Evolutionary conservation across 768 basidiomycete genomes (phyloP).

Genomic region (Lentinula sp.): DNA sequence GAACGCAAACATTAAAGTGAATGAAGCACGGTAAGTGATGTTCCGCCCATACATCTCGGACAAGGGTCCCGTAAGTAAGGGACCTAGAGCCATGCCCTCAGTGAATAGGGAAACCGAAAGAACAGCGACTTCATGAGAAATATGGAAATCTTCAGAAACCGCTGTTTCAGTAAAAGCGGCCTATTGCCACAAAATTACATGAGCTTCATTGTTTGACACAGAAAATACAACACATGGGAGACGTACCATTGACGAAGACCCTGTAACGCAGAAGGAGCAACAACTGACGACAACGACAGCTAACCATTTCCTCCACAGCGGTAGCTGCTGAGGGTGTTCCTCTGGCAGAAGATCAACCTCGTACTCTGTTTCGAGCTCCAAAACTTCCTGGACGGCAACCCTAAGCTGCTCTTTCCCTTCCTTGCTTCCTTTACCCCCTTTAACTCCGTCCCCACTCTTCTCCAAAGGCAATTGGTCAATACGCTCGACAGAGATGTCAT

Average conservation of each 20-base stretch:
- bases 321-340: slow-evolving; percentile 33
- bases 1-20: slow-evolving; percentile 52
- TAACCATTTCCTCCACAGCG: slow-evolving; percentile 49
- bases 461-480: neutral
- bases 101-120: slow-evolving; percentile 54
- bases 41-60: slow-evolving; percentile 61
- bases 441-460: neutral
- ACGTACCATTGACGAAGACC: slow-evolving; percentile 54
- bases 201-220: neutral
- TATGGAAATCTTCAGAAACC: slow-evolving; percentile 41
- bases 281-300: slow-evolving; percentile 39
- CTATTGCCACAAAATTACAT: slow-evolving; percentile 21
- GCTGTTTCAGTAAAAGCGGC: slow-evolving; percentile 59
- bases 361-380: neutral
- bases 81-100: slow-evolving; percentile 49
- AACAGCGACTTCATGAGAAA: slow-evolving; percentile 41
- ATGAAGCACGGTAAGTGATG: slow-evolving; percentile 57
- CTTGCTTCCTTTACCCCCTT: neutral
- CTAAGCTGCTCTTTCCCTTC: neutral
- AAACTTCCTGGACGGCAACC: neutral
- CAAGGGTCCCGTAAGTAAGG: slow-evolving; percentile 50
- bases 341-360: neutral
- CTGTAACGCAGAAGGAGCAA: slow-evolving; percentile 45
- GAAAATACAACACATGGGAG: slow-evolving; percentile 2
- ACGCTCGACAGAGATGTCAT: neutral